These are phyloP conservation scores for Syncephalastrum monosporum DNA, from an alignment of 371 early-diverging fungal genomes.

Conservation along the genomic window DNA sequence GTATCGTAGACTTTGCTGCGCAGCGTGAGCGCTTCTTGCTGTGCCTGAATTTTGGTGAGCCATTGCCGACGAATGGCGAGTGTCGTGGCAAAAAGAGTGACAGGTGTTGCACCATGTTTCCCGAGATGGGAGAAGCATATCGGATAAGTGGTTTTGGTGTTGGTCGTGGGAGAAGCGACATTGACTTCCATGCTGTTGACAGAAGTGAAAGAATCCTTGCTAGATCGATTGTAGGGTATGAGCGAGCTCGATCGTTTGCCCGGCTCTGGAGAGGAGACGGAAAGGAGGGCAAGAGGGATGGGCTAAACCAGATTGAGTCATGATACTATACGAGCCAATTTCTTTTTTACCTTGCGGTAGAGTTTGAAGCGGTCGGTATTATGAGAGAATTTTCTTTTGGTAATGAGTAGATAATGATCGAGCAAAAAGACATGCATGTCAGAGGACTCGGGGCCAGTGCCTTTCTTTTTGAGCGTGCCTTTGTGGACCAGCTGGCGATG, in stretches of 20 bases:
- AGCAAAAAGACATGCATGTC: constrained; percentile 79
- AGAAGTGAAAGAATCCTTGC: constrained; percentile 17
- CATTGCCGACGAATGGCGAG: constrained; percentile 77
- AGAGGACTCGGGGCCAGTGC: constrained; percentile 62
- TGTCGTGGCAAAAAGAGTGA: constrained; percentile 74
- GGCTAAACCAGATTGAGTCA: constrained; percentile 61
- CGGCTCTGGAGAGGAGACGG: constrained; percentile 63
- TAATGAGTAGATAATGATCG: constrained; percentile 83
- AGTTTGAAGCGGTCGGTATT: constrained; percentile 39
- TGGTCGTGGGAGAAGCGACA: neutral
- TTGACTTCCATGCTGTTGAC: constrained; percentile 14
- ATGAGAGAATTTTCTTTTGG: constrained; percentile 52
- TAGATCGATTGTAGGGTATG: constrained; percentile 31
- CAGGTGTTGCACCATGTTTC: constrained; percentile 57
- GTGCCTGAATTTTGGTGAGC: constrained; percentile 80
- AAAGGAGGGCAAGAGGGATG: constrained; percentile 75
- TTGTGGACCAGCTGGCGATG: constrained; percentile 75
- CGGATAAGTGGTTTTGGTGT: constrained; percentile 51
- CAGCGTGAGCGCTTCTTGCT: constrained; percentile 59
- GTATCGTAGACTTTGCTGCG: constrained; percentile 64
- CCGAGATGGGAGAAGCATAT: constrained; percentile 80
- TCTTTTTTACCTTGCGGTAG: constrained; percentile 29
- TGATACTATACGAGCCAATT: neutral
- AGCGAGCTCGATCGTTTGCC: constrained; percentile 36
- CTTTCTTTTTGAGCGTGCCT: constrained; percentile 73